Conservation (phyloP, 2,329 filamentous ascomycete genomes). For the Trichophyton equinum region DNA sequence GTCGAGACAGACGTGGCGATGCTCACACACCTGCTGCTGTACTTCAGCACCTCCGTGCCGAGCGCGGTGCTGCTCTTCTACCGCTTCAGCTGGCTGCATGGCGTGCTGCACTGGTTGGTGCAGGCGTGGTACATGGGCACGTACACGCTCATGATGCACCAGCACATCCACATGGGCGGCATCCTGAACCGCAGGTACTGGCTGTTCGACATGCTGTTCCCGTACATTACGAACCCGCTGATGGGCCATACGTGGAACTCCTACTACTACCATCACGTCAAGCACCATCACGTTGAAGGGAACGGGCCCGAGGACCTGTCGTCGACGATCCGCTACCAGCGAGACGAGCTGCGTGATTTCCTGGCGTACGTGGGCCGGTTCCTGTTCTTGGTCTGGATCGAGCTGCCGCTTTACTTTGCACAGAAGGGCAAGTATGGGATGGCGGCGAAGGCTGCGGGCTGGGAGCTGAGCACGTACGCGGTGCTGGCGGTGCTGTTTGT, state of each 20-base stretch:
- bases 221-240: constrained; percentile 61
- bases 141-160: constrained; percentile 73
- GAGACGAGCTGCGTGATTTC: constrained; percentile 55
- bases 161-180: constrained; percentile 68
- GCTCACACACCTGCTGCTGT: constrained; percentile 62
- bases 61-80: constrained; percentile 54
- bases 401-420: constrained; percentile 61
- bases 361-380: constrained; percentile 62
- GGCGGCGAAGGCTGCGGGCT: constrained; percentile 46
- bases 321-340: constrained; percentile 63
- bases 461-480: constrained; percentile 47
- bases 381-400: constrained; percentile 60
- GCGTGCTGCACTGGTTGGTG: constrained; percentile 51
- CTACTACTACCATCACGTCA: constrained; percentile 76
- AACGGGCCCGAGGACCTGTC: constrained; percentile 67
- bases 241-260: constrained; percentile 79
- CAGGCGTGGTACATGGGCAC: constrained; percentile 57
- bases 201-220: constrained; percentile 52
- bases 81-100: constrained; percentile 56
- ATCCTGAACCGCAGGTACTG: constrained; percentile 46
- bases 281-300: constrained; percentile 72
- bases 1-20: constrained; percentile 63
- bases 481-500: constrained; percentile 41
- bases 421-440: constrained; percentile 45
- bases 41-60: constrained; percentile 56